Base-by-base conservation (phyloP, 768 basidiomycete genomes). In the Calocera viscosa region DNA sequence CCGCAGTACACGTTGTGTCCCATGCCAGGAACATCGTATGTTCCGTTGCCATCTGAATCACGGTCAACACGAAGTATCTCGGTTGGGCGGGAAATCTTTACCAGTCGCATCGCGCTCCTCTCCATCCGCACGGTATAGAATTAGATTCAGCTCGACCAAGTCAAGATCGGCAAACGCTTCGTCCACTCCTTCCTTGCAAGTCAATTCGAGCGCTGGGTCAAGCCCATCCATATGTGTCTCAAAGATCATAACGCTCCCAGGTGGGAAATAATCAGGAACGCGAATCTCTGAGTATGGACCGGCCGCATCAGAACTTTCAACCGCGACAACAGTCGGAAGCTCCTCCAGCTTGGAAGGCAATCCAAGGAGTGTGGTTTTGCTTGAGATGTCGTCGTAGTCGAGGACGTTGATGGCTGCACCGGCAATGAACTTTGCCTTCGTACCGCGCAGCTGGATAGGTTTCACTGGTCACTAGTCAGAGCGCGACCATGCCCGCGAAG, bases 221-320 rank as follows among this genome's bases (percentile, higher is more conserved):
- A 89, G 77, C 26, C 87, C 86, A 71, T 91, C 83, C 64, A 91
- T 80, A 70, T 89, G 86, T 0, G 94, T 96, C 73, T 87, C 85
- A 73, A 97, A 97, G 22, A 99, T 72, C 88, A 97, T 86, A 72
- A 98, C 84, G 68, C 90, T 92, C 11, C 95, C 95, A 0, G 95
- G 94, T n/a, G 94, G 94, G 77, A 98, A 99, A 71, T 80, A 79
- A 39, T 93, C 87, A 0, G 96, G 96, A 1, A 96, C 84, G 22
- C 82, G 72, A 68, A 98, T 85, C 74, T 93, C 90, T 24, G 87
- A 83, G 75, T 81, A 91, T 0, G 86, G 82, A 1, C 88, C 88
- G 67, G 85, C 84, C 33, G 71, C 74, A 70, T 90, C 90, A n/a
- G 80, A 74, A 2, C 85, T 84, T 65, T 86, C 83, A 2, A 81